Conservation (phyloP, 345 rosid genomes). For the Corymbia maculata region DNA sequence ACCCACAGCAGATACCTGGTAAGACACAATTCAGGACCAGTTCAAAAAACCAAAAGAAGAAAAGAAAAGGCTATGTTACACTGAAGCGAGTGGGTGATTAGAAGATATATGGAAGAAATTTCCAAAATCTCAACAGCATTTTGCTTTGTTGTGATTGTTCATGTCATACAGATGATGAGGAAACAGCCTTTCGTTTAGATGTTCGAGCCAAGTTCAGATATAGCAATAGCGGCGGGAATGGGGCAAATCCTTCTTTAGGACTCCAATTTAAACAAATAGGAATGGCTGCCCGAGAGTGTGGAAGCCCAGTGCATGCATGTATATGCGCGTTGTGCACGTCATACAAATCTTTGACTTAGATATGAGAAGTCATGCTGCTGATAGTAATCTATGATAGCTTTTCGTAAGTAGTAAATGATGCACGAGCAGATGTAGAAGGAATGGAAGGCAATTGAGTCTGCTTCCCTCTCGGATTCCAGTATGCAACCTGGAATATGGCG, state of each 20-base stretch:
- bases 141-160: background rate
- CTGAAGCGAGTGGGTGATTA: background rate
- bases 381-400: background rate
- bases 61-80: background rate
- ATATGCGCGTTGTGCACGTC: background rate
- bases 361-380: background rate
- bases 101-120: background rate
- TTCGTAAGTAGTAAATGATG: background rate
- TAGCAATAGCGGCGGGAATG: background rate
- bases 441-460: background rate
- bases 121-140: background rate
- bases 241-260: background rate
- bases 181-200: background rate
- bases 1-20: constrained; percentile 50
- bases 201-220: background rate
- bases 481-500: background rate
- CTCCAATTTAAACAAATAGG: background rate
- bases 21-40: background rate
- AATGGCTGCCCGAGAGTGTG: background rate
- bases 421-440: background rate
- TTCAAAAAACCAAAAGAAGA: background rate
- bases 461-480: background rate
- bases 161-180: background rate
- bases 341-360: background rate
- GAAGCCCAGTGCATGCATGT: background rate